These are phyloP conservation scores for Aspergillus sp. DNA, from an alignment of 2,329 filamentous ascomycete species.

Conservation along the genomic window DNA sequence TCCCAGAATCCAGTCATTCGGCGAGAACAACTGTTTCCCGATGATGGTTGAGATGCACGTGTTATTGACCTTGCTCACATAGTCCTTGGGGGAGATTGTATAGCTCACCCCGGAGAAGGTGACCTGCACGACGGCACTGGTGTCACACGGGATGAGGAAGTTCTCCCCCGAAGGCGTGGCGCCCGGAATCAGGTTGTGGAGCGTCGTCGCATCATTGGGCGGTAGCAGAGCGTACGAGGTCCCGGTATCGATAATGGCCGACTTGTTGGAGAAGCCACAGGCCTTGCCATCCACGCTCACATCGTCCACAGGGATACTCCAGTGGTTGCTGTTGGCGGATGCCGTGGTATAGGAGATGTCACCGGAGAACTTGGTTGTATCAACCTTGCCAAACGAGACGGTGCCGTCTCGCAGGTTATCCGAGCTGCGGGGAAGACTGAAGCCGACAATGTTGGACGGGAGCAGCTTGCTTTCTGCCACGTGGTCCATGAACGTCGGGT, in stretches of 20 bases:
- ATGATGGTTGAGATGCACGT: constrained; percentile 69
- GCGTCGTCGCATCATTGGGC: constrained; percentile 59
- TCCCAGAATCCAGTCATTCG: constrained; percentile 72
- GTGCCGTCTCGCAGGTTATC: constrained; percentile 71
- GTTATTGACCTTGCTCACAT: constrained; percentile 50
- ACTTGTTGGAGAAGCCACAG: constrained; percentile 53
- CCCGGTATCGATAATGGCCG: constrained; percentile 79
- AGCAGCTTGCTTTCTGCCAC: constrained; percentile 59
- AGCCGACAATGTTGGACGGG: constrained; percentile 65
- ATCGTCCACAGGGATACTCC: constrained; percentile 71
- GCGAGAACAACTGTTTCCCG: constrained; percentile 64
- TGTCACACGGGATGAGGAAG: constrained; percentile 73
- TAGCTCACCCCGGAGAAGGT: constrained; percentile 68
- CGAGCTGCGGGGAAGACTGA: constrained; percentile 66
- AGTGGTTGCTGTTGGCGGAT: constrained; percentile 56
- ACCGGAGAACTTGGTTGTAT: constrained; percentile 66
- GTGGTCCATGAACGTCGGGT: constrained; percentile 66
- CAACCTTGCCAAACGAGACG: constrained; percentile 71
- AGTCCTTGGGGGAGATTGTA: constrained; percentile 68
- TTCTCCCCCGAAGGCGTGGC: constrained; percentile 58
- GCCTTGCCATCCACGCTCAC: constrained; percentile 61
- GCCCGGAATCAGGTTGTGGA: constrained; percentile 68
- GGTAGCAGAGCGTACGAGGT: constrained; percentile 79
- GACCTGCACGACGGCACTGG: constrained; percentile 59
- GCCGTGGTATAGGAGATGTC: constrained; percentile 65